Evolutionary conservation across 2,329 filamentous ascomycete species (phyloP).

Genomic region (Diaporthe vexans): DNA sequence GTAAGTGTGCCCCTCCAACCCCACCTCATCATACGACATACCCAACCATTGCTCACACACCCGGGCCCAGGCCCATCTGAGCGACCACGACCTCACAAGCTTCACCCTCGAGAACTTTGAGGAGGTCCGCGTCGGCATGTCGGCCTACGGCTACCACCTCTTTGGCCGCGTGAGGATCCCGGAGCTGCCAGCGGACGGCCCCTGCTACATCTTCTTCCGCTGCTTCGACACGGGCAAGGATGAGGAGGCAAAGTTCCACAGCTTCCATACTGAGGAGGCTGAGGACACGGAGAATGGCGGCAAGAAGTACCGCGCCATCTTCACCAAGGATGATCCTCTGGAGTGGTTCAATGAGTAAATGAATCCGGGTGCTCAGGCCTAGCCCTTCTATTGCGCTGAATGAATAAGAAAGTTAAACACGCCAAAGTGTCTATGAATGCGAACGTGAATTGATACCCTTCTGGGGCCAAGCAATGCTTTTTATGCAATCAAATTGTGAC

Average conservation of each 20-base stretch:
- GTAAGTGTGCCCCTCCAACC: constrained; percentile 45
- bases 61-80: constrained; percentile 48
- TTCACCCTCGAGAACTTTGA: constrained; percentile 58
- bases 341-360: constrained; percentile 68
- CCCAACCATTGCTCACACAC: background rate
- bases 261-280: constrained; percentile 62
- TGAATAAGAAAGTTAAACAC: background rate
- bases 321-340: constrained; percentile 59
- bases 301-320: constrained; percentile 61
- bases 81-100: constrained; percentile 54
- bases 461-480: background rate
- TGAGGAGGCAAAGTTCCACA: constrained; percentile 57
- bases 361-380: background rate
- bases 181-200: constrained; percentile 53
- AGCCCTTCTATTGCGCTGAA: constrained; percentile 9
- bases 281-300: constrained; percentile 56
- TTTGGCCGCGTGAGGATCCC: constrained; percentile 65
- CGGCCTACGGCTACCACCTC: constrained; percentile 63
- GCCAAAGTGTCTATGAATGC: background rate
- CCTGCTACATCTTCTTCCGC: constrained; percentile 63
- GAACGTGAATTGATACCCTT: background rate
- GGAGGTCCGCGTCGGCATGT: constrained; percentile 59
- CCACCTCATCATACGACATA: constrained; percentile 13
- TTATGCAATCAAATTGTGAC: background rate
- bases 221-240: constrained; percentile 60